phyloP scores from a whole-genome alignment of 2,329 filamentous ascomycete genomes.

The Sporothrix mexicana region DNA sequence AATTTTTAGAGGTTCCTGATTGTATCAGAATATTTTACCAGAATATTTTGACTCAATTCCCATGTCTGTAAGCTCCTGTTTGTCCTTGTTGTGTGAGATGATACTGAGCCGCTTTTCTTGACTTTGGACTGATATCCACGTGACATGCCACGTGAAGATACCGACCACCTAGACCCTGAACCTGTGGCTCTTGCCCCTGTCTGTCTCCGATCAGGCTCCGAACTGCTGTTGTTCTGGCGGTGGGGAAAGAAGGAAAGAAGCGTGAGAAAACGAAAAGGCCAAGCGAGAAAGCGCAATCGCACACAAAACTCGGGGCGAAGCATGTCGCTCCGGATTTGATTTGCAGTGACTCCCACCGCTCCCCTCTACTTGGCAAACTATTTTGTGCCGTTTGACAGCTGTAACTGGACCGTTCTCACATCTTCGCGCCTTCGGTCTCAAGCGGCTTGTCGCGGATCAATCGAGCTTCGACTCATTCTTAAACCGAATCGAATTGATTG shows the following conservation, averaged over 20 bases:
- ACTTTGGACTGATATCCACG: not conserved
- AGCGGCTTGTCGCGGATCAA: constrained; percentile 24
- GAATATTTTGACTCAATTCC: too few relatives aligned
- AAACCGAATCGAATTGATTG: not conserved
- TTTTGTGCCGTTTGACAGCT: too few relatives aligned
- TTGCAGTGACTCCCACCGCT: constrained; percentile 22
- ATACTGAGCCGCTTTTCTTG: not conserved
- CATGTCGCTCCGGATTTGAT: constrained; percentile 24
- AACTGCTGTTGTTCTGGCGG: constrained; percentile 21
- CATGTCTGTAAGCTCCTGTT: too few relatives aligned
- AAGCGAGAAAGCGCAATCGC: constrained; percentile 19
- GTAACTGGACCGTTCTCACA: not conserved
- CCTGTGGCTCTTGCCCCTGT: constrained; percentile 11
- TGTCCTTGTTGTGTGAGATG: too few relatives aligned
- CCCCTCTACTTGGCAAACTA: not conserved
- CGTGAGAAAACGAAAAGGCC: not conserved
- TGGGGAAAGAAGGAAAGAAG: constrained; percentile 6
- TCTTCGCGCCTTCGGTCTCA: constrained; percentile 23
- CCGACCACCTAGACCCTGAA: constrained; percentile 18
- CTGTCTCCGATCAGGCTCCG: constrained; percentile 43
- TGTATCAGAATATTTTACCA: too few relatives aligned
- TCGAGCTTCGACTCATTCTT: constrained; percentile 22
- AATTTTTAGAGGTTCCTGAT: too few relatives aligned
- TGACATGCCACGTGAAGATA: not conserved
- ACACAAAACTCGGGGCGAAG: constrained; percentile 29